Evolutionary conservation across 495 filamentous ascomycete genomes (phyloP).

Genomic region (Aspergillus heteromorphus): DNA sequence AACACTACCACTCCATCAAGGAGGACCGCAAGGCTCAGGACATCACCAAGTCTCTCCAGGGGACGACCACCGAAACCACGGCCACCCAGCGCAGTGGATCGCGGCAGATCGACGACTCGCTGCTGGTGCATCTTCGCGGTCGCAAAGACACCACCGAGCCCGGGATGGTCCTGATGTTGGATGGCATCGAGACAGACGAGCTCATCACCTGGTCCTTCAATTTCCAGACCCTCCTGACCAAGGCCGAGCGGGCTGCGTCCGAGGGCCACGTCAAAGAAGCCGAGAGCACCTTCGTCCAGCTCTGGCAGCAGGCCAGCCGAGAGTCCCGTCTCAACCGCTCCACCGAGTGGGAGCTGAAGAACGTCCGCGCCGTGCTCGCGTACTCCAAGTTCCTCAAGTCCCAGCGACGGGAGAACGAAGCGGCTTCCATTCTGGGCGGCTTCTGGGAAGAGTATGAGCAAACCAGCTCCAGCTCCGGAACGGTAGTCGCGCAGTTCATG

Average conservation of each 20-base stretch:
- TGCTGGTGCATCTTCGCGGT: conserved; percentile 26
- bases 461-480: conserved; percentile 20
- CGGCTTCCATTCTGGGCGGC: conserved; percentile 30
- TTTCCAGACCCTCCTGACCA: conserved; percentile 10
- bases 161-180: conserved; percentile 14
- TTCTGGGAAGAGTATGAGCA: conserved; percentile 33
- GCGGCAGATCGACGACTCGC: conserved; percentile 12
- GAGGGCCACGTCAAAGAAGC: conserved; percentile 21
- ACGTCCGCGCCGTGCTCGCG: conserved; percentile 21
- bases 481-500: conserved; percentile 22
- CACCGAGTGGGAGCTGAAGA: conserved; percentile 26
- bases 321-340: conserved; percentile 27
- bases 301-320: conserved; percentile 32
- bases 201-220: conserved; percentile 5
- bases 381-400: conserved; percentile 30
- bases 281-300: conserved; percentile 29
- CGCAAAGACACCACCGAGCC: conserved; percentile 17
- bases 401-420: conserved; percentile 27
- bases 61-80: neutral
- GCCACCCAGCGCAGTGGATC: conserved; percentile 3
- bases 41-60: conserved; percentile 4
- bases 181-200: conserved; percentile 14
- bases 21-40: conserved; percentile 18
- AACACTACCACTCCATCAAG: conserved; percentile 28
- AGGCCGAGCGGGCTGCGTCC: conserved; percentile 14